phyloP scores from a whole-genome alignment of 129 eudicot genomes.

The Flaveria robusta region DNA sequence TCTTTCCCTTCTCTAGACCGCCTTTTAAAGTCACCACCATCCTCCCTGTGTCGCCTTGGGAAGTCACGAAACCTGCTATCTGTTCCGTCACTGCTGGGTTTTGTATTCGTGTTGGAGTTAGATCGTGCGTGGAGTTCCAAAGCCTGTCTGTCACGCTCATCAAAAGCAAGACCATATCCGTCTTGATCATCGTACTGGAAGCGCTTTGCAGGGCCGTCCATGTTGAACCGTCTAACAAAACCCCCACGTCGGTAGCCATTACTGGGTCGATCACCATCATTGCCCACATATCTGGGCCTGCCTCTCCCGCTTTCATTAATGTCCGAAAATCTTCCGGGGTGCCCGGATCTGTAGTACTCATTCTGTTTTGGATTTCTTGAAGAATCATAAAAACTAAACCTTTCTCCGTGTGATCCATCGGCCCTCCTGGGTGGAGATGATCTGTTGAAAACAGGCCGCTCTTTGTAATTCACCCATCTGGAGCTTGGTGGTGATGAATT shows the following conservation, averaged over 20 bases:
- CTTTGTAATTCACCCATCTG: conserved; percentile 40
- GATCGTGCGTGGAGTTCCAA: conserved; percentile 31
- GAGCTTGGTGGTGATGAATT: conserved; percentile 35
- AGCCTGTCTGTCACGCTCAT: conserved; percentile 37
- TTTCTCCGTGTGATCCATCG: conserved; percentile 32
- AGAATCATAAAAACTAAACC: conserved; percentile 28
- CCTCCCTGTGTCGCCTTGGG: conserved; percentile 37
- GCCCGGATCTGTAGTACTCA: conserved; percentile 36
- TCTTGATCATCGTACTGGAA: conserved; percentile 31
- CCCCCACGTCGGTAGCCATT: conserved; percentile 35
- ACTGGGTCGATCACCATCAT: conserved; percentile 28
- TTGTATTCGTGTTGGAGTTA: conserved; percentile 16
- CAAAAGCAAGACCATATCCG: conserved; percentile 31
- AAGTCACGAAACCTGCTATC: conserved; percentile 39
- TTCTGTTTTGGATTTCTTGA: conserved; percentile 39
- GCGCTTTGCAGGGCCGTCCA: conserved; percentile 26
- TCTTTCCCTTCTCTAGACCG: conserved; percentile 32
- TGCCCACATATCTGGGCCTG: conserved; percentile 32
- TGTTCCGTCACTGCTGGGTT: conserved; percentile 27
- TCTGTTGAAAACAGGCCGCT: conserved; percentile 32
- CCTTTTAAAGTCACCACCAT: conserved; percentile 32
- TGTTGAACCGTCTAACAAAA: conserved; percentile 30
- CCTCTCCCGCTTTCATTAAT: conserved; percentile 36
- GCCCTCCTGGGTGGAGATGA: conserved; percentile 38
- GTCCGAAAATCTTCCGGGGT: conserved; percentile 40